Evolutionary conservation across 2,329 filamentous ascomycete species (phyloP).

Genomic region (Remersonia thermophila): DNA sequence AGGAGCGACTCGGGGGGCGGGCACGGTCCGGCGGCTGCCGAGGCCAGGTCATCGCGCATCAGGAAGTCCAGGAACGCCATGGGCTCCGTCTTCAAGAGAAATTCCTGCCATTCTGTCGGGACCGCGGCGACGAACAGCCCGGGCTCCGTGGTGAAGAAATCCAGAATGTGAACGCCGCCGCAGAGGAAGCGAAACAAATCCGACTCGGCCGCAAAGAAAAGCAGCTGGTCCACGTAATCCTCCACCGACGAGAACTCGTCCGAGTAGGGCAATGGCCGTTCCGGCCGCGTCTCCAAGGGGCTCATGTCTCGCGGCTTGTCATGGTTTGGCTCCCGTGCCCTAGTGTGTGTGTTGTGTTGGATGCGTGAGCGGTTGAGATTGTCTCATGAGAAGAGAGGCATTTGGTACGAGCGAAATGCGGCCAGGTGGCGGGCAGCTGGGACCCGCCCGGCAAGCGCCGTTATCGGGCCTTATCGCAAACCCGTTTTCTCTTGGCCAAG

Average conservation of each 20-base stretch:
- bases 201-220: slow-evolving; percentile 63
- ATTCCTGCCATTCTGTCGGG: slow-evolving; percentile 68
- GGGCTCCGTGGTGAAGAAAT: slow-evolving; percentile 82
- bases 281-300: slow-evolving; percentile 31
- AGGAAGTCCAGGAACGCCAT: slow-evolving; percentile 71
- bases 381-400: too few species aligned
- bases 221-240: slow-evolving; percentile 64
- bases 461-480: too few species aligned
- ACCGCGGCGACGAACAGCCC: slow-evolving; percentile 70
- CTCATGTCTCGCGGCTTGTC: slow-evolving; percentile 8
- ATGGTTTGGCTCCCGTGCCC: too few species aligned
- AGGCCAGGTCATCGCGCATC: slow-evolving; percentile 59
- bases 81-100: slow-evolving; percentile 58
- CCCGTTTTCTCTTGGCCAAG: neutral
- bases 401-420: neutral
- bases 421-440: too few species aligned
- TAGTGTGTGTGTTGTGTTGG: too few species aligned
- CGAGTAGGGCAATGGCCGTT: slow-evolving; percentile 53
- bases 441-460: too few species aligned
- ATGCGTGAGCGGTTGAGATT: too few species aligned
- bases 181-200: slow-evolving; percentile 78
- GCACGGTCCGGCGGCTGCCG: slow-evolving; percentile 14
- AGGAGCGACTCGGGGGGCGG: slow-evolving; percentile 46
- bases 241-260: slow-evolving; percentile 59
- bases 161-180: slow-evolving; percentile 91